A percentile compares a stretch with the other conserved stretches of the same genome.
Conservation (phyloP, 306 rosid species). For the Citrullus amarus region DNA sequence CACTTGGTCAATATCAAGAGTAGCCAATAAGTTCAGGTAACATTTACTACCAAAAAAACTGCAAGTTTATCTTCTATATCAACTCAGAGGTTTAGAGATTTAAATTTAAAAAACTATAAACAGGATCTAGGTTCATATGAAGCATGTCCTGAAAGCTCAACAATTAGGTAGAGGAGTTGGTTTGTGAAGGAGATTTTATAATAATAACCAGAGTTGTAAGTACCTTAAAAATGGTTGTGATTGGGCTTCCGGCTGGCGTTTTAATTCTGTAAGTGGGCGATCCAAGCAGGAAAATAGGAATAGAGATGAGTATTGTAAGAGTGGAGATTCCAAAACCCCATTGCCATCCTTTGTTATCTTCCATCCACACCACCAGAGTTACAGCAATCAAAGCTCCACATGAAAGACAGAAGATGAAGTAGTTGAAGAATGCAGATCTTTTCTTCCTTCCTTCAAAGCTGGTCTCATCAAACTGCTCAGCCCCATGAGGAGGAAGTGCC, state of each 20-base stretch:
- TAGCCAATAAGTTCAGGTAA: too few relatives aligned
- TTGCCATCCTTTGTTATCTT: slow-evolving; percentile 84
- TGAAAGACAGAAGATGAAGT: slow-evolving; percentile 61
- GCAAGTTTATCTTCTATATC: too few relatives aligned
- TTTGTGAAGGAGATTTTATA: too few relatives aligned
- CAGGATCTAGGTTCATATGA: not conserved
- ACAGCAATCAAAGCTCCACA: slow-evolving; percentile 78
- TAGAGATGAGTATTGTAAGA: slow-evolving; percentile 44
- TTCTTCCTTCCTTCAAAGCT: slow-evolving; percentile 47
- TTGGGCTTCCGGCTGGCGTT: slow-evolving; percentile 65
- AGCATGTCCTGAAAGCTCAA: not conserved
- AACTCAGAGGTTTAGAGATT: too few relatives aligned
- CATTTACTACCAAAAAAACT: too few relatives aligned
- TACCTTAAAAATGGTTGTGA: slow-evolving; percentile 63
- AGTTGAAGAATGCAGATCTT: slow-evolving; percentile 64
- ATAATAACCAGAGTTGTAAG: not conserved
- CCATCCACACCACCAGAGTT: slow-evolving; percentile 76
- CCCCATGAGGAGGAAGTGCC: slow-evolving; percentile 73
- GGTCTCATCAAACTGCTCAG: slow-evolving; percentile 66
- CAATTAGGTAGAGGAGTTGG: not conserved
- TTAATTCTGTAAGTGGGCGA: slow-evolving; percentile 49
- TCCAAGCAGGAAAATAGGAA: slow-evolving; percentile 69
- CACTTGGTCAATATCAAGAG: too few relatives aligned
- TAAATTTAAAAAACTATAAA: too few relatives aligned
- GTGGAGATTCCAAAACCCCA: slow-evolving; percentile 76